These are phyloP conservation scores for Fusarium vanettenii DNA, from an alignment of 2,329 filamentous ascomycete species.

Conservation along the genomic window DNA sequence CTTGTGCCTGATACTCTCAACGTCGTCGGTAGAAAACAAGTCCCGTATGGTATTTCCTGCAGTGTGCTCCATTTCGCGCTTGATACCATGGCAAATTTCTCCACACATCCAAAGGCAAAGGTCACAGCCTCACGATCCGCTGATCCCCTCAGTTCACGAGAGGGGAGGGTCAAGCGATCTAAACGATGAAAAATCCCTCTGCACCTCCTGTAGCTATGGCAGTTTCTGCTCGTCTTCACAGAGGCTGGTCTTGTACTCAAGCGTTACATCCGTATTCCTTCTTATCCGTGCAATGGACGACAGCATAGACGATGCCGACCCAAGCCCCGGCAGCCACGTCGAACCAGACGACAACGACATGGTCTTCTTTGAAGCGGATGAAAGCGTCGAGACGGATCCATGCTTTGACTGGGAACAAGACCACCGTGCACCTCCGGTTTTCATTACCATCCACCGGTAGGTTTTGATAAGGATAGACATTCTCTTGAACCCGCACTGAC, in stretches of 20 bases:
- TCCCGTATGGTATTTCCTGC: background rate
- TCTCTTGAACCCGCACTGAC: background rate
- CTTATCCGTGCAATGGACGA: background rate
- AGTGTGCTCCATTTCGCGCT: background rate
- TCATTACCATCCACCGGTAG: background rate
- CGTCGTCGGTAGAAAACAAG: background rate
- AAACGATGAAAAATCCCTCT: background rate
- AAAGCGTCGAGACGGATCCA: background rate
- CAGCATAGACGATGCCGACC: background rate
- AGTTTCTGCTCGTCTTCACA: background rate
- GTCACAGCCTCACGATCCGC: background rate
- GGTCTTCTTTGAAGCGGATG: background rate
- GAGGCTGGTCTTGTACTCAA: background rate
- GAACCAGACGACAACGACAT: background rate
- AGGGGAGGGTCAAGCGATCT: background rate
- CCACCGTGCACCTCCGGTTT: background rate
- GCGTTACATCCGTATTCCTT: background rate
- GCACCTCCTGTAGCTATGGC: background rate
- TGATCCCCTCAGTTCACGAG: background rate
- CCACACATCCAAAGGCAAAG: background rate
- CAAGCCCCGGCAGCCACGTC: background rate
- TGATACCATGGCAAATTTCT: background rate
- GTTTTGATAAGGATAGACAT: background rate
- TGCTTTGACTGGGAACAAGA: background rate
- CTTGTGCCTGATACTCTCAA: background rate